Evolutionary conservation across 2,329 filamentous ascomycete genomes (phyloP), one percentile per base, ranked within the genome.

Genomic region (Chrysoporthe austroafricana): DNA sequence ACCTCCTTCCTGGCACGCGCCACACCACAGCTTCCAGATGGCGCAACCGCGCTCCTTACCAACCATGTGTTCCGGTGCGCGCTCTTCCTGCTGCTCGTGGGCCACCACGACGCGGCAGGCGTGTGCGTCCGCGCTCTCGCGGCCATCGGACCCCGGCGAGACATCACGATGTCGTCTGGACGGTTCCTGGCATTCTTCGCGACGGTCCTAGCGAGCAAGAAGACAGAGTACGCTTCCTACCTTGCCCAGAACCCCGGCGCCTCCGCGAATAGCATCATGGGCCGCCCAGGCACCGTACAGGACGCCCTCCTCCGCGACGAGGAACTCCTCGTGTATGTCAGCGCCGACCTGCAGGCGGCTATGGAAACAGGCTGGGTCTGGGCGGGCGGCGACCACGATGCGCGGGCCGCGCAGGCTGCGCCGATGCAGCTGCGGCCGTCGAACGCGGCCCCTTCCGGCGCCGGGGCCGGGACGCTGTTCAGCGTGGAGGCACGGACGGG

Each of bases 21-120:
- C 76, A 86, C 85, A 36, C 80, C 85, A 3, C 83, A 86, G 11
- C 82, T 94, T 1, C 85, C 87, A 4, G 86, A 89, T 44, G 87
- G 89, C 13, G 89, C 93, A 3, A 93, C 91, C 1, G 88, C 91
- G 4, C 87, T 95, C 72, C 83, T 96, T 9, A 91, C 93, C 66
- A 89, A 88, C 16, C 96, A 98, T 76, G 84, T 97, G 57, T 97
- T 96, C 88, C 91, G 95, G 32, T 96, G 91, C 74, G 86, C 91
- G 1, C 84, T 98, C 0, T 89, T 97, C 66, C 83, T 97, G 4
- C 86, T 95, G 32, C 87, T 96, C 63, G 86, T 88, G 0, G 90
- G 90, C 54, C 90, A 93, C 63, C 91, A 90, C 74, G 87, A 90
- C 4, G 85, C 89, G 2, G 94, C 95, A 0, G 79, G 90, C 13